Evolutionary conservation across 768 basidiomycete genomes (phyloP), one percentile per base, ranked within the genome.

Genomic region (Boletus speciosus): DNA sequence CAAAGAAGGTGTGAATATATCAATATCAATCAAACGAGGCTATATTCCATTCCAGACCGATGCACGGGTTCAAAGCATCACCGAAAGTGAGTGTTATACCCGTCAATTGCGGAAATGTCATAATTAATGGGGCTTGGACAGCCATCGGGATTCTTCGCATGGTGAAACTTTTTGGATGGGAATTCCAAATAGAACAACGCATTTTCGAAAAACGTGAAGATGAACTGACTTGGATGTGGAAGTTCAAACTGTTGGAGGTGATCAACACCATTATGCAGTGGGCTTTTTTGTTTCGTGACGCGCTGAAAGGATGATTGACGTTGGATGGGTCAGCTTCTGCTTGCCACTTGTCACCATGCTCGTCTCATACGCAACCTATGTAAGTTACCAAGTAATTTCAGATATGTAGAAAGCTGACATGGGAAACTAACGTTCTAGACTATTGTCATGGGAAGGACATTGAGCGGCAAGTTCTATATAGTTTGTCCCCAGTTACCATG

Each of bases 91-190:
- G 50, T 3, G 15, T 14, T 2, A 27, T 25, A 34, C 9, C 7
- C 14, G 16, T 51, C 34, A 14, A 27, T 16, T 10, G 21, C 25
- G 36, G 23, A 25, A 11, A 25, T 5, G 10, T 21, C 9, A 5
- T 9, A 2, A 16, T n/a, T 31, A 4, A 45, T 9, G 15, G 1
- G 12, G 21, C 27, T 27, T 23, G 42, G n/a, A 47, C 14, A 51
- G 50, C 25, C 8, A 36, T 51, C 12, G 42, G 42, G 32, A 43
- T 47, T 16, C 19, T 51, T 51, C 50, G 50, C 10, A 51, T 47
- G 50, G 25, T 51, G 3, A 51, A 51, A 10, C 50, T 51, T 19
- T 47, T 51, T 14, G 50, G 50, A 21, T 51, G 50, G 50, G 50
- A 51, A 16, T 36, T n/a, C 19, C 50, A 47, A 5, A 51, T 27